phyloP scores from a whole-genome alignment of 176 grass and related monocot genomes.

The Otatea glauca region DNA sequence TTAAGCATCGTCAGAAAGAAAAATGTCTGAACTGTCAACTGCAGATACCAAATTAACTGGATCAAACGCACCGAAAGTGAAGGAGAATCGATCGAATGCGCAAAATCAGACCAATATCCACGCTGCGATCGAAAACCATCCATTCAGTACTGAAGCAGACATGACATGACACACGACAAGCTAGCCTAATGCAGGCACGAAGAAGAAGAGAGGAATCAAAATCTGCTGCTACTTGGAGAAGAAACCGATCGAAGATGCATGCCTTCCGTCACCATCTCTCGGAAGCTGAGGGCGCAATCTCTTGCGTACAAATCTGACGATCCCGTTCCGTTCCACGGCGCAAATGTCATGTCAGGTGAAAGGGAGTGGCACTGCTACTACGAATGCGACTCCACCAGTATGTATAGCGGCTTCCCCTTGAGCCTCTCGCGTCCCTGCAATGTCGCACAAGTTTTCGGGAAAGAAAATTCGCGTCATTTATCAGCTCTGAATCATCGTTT shows the following conservation, averaged over 20 bases:
- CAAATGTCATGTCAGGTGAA: neutral
- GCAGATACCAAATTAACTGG: neutral
- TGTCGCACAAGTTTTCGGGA: neutral
- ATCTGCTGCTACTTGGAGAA: neutral
- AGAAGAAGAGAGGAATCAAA: neutral
- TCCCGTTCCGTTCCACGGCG: neutral
- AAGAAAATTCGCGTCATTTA: neutral
- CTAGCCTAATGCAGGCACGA: neutral
- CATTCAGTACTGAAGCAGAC: neutral
- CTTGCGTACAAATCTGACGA: neutral
- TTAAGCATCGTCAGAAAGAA: neutral
- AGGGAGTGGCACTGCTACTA: neutral
- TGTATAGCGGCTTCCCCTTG: constrained; percentile 60
- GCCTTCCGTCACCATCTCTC: neutral
- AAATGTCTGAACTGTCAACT: neutral
- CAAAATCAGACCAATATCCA: neutral
- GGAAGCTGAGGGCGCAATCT: neutral
- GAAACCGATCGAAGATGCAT: neutral
- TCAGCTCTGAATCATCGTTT: neutral
- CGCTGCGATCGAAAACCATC: neutral
- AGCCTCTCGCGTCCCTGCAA: constrained; percentile 69
- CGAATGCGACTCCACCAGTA: constrained; percentile 57
- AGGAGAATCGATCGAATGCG: neutral
- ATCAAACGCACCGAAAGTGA: neutral
- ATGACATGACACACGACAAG: neutral